Evolutionary conservation across 192 early-diverging fungal genomes (phyloP).

Genomic region (Entrophospora sp.): DNA sequence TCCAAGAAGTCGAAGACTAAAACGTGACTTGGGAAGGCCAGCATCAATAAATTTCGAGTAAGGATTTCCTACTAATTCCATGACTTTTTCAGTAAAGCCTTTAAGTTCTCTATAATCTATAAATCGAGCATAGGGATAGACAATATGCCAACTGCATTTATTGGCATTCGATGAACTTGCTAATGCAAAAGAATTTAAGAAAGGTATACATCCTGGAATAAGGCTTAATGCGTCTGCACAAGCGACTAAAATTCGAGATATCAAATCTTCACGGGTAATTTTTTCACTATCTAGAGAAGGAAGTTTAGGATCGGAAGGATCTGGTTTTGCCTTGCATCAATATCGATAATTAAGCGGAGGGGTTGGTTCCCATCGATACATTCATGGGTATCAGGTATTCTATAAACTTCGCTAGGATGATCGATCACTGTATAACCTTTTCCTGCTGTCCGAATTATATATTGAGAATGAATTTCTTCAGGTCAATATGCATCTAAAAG

Average conservation of each 20-base stretch:
- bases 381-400: slow-evolving; percentile 5
- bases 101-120: slow-evolving; percentile 9
- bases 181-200: slow-evolving; percentile 13
- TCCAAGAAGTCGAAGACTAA: slow-evolving; percentile 7
- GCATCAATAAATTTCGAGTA: slow-evolving; percentile 11
- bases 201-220: neutral
- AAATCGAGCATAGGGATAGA: neutral
- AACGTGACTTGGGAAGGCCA: slow-evolving; percentile 2
- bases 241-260: slow-evolving; percentile 9
- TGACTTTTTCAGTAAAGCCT: slow-evolving; percentile 1
- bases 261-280: slow-evolving; percentile 2
- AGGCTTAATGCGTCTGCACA: neutral
- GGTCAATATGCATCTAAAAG: too few species aligned
- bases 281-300: too few species aligned
- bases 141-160: slow-evolving; percentile 9
- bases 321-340: slow-evolving; percentile 9
- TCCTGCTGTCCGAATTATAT: neutral
- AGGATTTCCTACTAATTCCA: neutral
- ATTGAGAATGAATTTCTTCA: too few species aligned
- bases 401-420: slow-evolving; percentile 1
- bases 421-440: neutral
- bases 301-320: neutral
- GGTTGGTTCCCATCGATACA: neutral
- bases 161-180: slow-evolving; percentile 7
- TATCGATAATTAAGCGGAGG: neutral